Base-by-base conservation (phyloP, 2,329 filamentous ascomycete species). In the Fusarium mexicanum region DNA sequence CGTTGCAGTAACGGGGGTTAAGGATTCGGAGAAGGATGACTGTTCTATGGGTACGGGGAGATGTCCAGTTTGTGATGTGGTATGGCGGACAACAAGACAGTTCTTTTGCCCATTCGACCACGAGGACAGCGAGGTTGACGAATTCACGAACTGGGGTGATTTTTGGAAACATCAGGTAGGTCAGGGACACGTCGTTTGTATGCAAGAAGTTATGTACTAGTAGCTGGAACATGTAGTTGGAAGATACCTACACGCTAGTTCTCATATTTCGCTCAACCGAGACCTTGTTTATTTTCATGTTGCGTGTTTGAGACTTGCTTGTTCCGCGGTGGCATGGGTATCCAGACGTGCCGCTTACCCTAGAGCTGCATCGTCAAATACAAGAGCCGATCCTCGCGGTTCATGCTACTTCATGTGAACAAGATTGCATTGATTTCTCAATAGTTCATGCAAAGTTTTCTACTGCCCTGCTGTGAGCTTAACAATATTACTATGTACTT, bases 21-120 rank as follows among this genome's bases (percentile, higher is more conserved):
- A 9, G 26, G 31, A 20, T 1, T 31, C 57, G 0, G 29, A 57
- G 22, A 14, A 16, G 12, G 29, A 16, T 14, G 37, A 11, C 0
- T 0, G 7, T 18, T 0, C 8, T 7, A 8, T 1, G 24, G 16
- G 8, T 4, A 22, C 18, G 0, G 2, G 7, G 6, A 43, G 2
- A 24, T 57, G 53, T 0, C 22, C 16, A 2, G 22, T 3, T 7
- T 57, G 53, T 6, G 38, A 24, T 2, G 8, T 8, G 16, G 11
- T 3, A 12, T 57, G 53, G 53, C 16, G 5, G 2, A 31, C 6
- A 6, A 22, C 0, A 2, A n/a, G 16, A 3, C 17, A 3, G 0
- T 57, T 57, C 22, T 57, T n/a, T 20, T 57, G 38, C 4, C 37
- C 37, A 0, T 44, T 57, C 0, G 37, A 57, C 12, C 38, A 44